Evolutionary conservation across 768 basidiomycete species (phyloP).

Genomic region (Lactarius pseudohatsudake): DNA sequence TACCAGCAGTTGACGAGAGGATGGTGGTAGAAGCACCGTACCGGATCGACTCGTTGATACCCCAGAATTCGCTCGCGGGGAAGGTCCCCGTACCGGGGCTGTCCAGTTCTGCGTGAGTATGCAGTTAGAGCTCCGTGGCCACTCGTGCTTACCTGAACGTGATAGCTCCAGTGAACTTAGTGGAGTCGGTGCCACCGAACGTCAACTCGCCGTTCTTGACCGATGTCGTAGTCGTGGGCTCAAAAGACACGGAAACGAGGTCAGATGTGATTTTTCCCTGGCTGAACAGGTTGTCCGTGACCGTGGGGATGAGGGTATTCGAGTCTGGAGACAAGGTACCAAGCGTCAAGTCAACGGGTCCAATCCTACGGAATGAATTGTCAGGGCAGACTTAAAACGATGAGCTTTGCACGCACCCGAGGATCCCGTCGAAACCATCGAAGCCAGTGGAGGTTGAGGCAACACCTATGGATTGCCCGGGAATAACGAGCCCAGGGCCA

Average conservation of each 20-base stretch:
- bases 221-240: slow-evolving; percentile 28
- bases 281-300: slow-evolving; percentile 38
- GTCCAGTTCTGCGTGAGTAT: slow-evolving; percentile 32
- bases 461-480: slow-evolving; percentile 41
- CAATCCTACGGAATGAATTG: slow-evolving; percentile 30
- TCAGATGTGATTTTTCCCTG: slow-evolving; percentile 32
- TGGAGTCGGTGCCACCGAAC: slow-evolving; percentile 37
- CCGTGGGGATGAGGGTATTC: slow-evolving; percentile 31
- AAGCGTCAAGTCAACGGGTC: slow-evolving; percentile 38
- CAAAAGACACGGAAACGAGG: slow-evolving; percentile 34
- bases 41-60: slow-evolving; percentile 34
- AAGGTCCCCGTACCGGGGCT: slow-evolving; percentile 33
- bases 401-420: slow-evolving; percentile 31
- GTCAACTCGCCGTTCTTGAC: slow-evolving; percentile 35
- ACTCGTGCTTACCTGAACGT: background rate
- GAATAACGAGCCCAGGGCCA: slow-evolving; percentile 25
- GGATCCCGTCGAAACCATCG: slow-evolving; percentile 41
- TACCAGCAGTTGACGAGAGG: slow-evolving; percentile 34
- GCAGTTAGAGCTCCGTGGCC: background rate
- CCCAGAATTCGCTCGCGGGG: slow-evolving; percentile 34
- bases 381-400: background rate
- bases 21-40: slow-evolving; percentile 32
- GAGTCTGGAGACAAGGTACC: slow-evolving; percentile 27
- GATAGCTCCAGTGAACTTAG: slow-evolving; percentile 26
- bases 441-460: slow-evolving; percentile 35